Base-by-base conservation (phyloP, 345 rosid genomes). In the Clausena lansium region DNA sequence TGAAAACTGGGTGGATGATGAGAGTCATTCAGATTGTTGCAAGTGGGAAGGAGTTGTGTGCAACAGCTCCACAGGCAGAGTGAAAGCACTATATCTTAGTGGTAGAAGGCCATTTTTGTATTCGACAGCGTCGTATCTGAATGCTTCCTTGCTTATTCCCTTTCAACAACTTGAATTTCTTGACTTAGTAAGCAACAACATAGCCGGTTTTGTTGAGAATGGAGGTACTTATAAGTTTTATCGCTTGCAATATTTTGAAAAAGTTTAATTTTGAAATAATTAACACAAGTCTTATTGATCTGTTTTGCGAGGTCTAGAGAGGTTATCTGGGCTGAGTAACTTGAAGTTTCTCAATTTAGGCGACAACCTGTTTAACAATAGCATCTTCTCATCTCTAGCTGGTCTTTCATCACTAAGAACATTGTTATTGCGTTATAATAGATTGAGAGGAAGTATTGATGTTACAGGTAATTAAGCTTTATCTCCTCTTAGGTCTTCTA, bases 381-480 rank as follows among this genome's bases (percentile, higher is more conserved):
- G 55, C 55, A 50, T 50, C 20, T 50, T 50, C 5, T 17, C 20
- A 50, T 50, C 55, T 50, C 55, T 50, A 13, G 20, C 2, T 50
- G 20, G 20, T 50, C 20, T 50, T 50, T 50, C 55, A 50, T 50
- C 55, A 15, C 20, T 50, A 17, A 50, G 55, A 15, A 50, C 6
- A 50, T 50, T 50, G 2, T 0, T 0, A 1, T 4, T 50, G 20
- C 0, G 55, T 5, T 13, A 0, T 0, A 50, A 50, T 50, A 1
- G 0, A 14, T 15, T 50, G 55, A 50, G 4, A 50, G 20, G 20
- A 50, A 50, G 20, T 15, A 50, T 50, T 50, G 20, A 50, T 15
- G 20, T 50, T 50, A 50, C 14, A 15, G 55, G 55, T 50, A 15
- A 50, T 50, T 50, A 50, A 50, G 55, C 55, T 50, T 50, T 20